Conservation (phyloP, 2,329 filamentous ascomycete genomes). For the Trichoderma arundinaceum region DNA sequence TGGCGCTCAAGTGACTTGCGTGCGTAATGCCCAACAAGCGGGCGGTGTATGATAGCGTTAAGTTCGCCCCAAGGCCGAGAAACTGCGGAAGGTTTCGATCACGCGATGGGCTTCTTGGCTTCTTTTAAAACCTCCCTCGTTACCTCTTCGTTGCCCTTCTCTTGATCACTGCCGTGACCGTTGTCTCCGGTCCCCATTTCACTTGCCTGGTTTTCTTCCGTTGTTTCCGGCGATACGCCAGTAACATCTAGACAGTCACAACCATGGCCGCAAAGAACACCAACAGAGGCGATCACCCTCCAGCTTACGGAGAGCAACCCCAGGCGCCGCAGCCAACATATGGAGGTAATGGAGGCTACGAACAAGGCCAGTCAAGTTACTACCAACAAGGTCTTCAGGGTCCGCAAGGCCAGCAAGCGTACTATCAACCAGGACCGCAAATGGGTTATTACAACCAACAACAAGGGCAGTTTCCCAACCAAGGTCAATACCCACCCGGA, state of each 20-base stretch:
- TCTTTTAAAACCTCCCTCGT: neutral
- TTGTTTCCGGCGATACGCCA: slow-evolving; percentile 4
- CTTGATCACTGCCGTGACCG: too few relatives aligned
- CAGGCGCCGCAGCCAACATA: slow-evolving; percentile 53
- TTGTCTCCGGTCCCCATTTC: neutral
- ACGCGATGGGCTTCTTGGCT: neutral
- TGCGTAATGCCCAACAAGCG: slow-evolving; percentile 23
- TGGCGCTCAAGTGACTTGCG: slow-evolving; percentile 4
- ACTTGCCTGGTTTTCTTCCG: neutral
- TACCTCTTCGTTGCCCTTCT: neutral
- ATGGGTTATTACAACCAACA: slow-evolving; percentile 54
- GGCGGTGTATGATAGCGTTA: slow-evolving; percentile 5
- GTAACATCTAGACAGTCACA: neutral
- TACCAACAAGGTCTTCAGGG: slow-evolving; percentile 40
- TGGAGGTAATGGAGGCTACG: slow-evolving; percentile 42
- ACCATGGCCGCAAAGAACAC: slow-evolving; percentile 14
- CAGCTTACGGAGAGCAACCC: slow-evolving; percentile 52
- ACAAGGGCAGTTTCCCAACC: slow-evolving; percentile 44
- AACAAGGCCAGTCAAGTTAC: slow-evolving; percentile 40
- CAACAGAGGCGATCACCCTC: slow-evolving; percentile 51
- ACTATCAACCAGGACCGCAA: slow-evolving; percentile 50
- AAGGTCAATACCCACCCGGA: slow-evolving; percentile 42
- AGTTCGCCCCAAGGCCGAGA: slow-evolving; percentile 13
- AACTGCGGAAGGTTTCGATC: slow-evolving; percentile 2
- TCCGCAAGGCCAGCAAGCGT: slow-evolving; percentile 42